Percentiles rank a stretch among this genome's conserved stretches.
Evolutionary conservation across 495 filamentous ascomycete species (phyloP).

Genomic region (Penicillium turbatum): DNA sequence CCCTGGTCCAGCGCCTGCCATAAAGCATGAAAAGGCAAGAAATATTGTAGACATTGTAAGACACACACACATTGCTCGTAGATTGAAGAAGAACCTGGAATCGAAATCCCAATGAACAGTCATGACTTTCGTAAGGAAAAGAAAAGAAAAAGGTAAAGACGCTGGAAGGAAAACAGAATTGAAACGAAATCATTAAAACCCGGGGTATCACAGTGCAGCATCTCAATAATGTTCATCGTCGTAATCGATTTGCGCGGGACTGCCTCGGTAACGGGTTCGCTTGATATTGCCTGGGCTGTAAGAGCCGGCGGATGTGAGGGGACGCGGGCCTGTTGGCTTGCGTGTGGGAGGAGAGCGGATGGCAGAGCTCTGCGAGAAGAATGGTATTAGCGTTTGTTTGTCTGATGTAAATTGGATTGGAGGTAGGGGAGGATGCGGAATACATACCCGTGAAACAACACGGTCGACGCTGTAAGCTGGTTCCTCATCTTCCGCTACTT

Average conservation of each 20-base stretch:
- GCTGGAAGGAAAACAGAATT: not conserved
- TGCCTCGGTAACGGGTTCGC: conserved; percentile 43
- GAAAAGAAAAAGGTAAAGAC: conserved; percentile 12
- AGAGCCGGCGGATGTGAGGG: conserved; percentile 42
- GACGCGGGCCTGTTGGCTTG: conserved; percentile 54
- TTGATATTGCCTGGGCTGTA: conserved; percentile 47
- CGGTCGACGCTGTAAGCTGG: conserved; percentile 39
- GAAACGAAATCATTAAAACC: conserved; percentile 17
- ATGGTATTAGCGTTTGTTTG: not conserved
- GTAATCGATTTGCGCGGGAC: conserved; percentile 46
- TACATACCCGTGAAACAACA: conserved; percentile 39
- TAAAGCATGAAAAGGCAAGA: not conserved
- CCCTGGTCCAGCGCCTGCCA: not conserved
- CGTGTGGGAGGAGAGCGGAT: conserved; percentile 46
- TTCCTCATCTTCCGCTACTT: conserved; percentile 37
- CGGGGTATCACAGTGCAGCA: conserved; percentile 26
- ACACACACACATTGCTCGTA: conserved; percentile 7
- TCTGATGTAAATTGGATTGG: not conserved
- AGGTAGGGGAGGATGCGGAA: not conserved
- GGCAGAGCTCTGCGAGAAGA: conserved; percentile 30
- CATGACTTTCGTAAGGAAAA: conserved; percentile 4
- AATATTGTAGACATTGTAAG: conserved; percentile 3
- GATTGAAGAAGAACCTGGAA: not conserved
- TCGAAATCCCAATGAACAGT: not conserved
- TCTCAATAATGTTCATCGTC: conserved; percentile 36